Evolutionary conservation across 2,329 filamentous ascomycete genomes (phyloP).

Genomic region (Lecanicillium sp.): DNA sequence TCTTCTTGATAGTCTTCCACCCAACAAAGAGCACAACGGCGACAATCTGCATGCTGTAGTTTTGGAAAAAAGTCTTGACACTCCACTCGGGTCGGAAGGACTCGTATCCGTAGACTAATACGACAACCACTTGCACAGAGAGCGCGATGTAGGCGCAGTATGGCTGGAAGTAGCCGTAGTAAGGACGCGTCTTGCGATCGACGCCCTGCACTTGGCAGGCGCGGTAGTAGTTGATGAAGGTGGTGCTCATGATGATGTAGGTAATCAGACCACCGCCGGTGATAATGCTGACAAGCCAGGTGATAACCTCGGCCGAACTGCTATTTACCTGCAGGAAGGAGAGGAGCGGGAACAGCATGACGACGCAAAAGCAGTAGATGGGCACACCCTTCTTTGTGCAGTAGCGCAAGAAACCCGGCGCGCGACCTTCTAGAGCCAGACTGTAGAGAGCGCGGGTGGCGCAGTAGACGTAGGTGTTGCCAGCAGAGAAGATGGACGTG

Average conservation of each 20-base stretch:
- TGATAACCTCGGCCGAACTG: slow-evolving; percentile 39
- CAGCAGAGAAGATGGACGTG: slow-evolving; percentile 35
- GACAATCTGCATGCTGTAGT: slow-evolving; percentile 49
- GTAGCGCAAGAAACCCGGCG: slow-evolving; percentile 43
- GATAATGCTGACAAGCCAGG: slow-evolving; percentile 46
- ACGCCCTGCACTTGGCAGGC: slow-evolving; percentile 44
- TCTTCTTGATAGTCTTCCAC: slow-evolving; percentile 58
- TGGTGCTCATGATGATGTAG: slow-evolving; percentile 45
- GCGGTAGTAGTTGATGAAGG: slow-evolving; percentile 38
- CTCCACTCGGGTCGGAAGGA: slow-evolving; percentile 39
- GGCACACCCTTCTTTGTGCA: slow-evolving; percentile 53
- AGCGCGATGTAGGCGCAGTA: slow-evolving; percentile 43
- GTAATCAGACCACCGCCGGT: slow-evolving; percentile 52
- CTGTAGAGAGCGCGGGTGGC: slow-evolving; percentile 40
- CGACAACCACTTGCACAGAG: slow-evolving; percentile 31
- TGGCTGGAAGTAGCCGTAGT: slow-evolving; percentile 49
- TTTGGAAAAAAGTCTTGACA: slow-evolving; percentile 37
- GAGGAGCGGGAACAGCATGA: slow-evolving; percentile 43
- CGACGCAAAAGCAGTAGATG: slow-evolving; percentile 45
- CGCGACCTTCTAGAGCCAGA: slow-evolving; percentile 40
- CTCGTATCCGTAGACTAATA: slow-evolving; percentile 47
- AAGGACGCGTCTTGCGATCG: slow-evolving; percentile 45
- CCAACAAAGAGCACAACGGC: slow-evolving; percentile 43
- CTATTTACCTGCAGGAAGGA: slow-evolving; percentile 43
- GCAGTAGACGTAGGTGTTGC: slow-evolving; percentile 43